phyloP scores from a whole-genome alignment of 306 rosid genomes.

The Cucurbita ficifolia region DNA sequence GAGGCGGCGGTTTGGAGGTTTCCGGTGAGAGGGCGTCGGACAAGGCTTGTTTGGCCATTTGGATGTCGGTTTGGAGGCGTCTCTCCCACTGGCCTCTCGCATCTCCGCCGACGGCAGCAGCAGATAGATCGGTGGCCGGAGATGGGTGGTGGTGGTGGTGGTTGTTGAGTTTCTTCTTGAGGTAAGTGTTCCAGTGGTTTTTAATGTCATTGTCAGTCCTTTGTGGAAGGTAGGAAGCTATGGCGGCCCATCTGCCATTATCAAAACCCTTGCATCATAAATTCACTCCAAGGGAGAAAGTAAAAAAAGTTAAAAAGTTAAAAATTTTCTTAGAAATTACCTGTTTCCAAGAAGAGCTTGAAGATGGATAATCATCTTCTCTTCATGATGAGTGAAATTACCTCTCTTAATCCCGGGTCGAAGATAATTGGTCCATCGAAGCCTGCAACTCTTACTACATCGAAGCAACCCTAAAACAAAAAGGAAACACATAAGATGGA shows the following conservation, averaged over 20 bases:
- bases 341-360: slow-evolving; percentile 95
- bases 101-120: neutral
- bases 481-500: neutral
- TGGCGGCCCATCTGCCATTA: slow-evolving; percentile 84
- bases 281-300: neutral
- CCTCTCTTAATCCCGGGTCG: slow-evolving; percentile 92
- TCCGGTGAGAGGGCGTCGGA: slow-evolving; percentile 61
- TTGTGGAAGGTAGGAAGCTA: slow-evolving; percentile 92
- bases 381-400: slow-evolving; percentile 80
- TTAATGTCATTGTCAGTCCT: slow-evolving; percentile 96
- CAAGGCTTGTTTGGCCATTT: slow-evolving; percentile 70
- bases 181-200: slow-evolving; percentile 87
- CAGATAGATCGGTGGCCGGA: slow-evolving; percentile 8
- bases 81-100: slow-evolving; percentile 90
- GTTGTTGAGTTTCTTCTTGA: slow-evolving; percentile 67
- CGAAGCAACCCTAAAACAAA: slow-evolving; percentile 49
- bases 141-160: slow-evolving; percentile 10
- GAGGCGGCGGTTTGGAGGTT: slow-evolving; percentile 6
- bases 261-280: neutral
- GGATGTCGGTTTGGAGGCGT: slow-evolving; percentile 78
- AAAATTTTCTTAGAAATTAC: slow-evolving; percentile 6
- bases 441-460: slow-evolving; percentile 89
- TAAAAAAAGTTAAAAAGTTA: no score
- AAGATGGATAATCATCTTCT: slow-evolving; percentile 90
- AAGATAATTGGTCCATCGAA: slow-evolving; percentile 88